Evolutionary conservation across 331 rosid species (phyloP), one percentile per base, ranked within the genome.

Genomic region (Arachis monticola): DNA sequence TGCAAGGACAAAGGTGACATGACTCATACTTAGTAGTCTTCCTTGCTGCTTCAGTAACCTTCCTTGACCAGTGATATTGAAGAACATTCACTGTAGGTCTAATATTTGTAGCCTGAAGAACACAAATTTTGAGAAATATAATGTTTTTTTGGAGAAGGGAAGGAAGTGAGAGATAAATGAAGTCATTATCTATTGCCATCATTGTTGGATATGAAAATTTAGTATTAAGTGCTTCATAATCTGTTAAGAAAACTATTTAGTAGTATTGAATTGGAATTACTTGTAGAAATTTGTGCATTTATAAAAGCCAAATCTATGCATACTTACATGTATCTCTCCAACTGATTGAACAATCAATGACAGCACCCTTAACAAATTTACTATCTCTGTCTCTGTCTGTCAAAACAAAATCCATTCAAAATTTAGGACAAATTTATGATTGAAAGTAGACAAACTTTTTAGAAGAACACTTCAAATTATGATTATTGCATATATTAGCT

Each of bases 41-140:
- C 27, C 0, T 57, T 71, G 81, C 81, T n/a, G 73, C 12, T 11
- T 50, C 52, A 40, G 27, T 27, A 13, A 83, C 70, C 66, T 60
- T 52, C 40, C 31, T 71, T 22, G 87, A 79, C 70, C 70, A 2
- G 27, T 83, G 84, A 8, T 40, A n/a, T 51, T 11, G 68, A 46
- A 83, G 70, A 66, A 41, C 38, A 40, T 22, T 22, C 27, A 22
- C 27, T 22, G 27, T 22, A 22, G 27, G 27, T 22, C 27, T 22
- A 22, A 83, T 79, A 30, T 38, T 22, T 67, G 87, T 83, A 13
- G 31, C 70, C 87, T 76, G 67, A 73, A 52, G 55, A n/a, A 40
- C 30, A 58, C 50, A 59, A 64, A 51, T 27, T 0, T 64, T 56
- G n/a, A 75, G 41, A 14, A 68, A 51, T 51, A 4, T 51, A 51